phyloP scores from a whole-genome alignment of 257 asterid species.

The Solanum boliviense region DNA sequence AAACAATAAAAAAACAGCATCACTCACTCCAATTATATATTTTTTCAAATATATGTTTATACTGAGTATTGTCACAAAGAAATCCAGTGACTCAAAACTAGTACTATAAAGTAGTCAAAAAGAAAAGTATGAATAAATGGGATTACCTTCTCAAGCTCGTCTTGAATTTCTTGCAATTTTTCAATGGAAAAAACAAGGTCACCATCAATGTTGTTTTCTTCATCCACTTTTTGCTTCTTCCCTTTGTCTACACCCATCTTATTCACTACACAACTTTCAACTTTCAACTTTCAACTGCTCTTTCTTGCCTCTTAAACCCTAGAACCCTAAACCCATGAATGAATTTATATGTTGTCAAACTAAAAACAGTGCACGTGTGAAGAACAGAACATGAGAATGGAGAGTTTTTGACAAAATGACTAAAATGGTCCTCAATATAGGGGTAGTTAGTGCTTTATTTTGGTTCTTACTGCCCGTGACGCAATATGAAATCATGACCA shows the following conservation, averaged over 20 bases:
- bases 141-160: constrained; percentile 54
- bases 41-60: no score
- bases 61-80: neutral
- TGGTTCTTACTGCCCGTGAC: no score
- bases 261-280: neutral
- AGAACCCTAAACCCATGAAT: neutral
- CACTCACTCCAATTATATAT: neutral
- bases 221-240: constrained; percentile 54
- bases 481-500: neutral
- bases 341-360: neutral
- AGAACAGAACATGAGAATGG: neutral
- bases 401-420: neutral
- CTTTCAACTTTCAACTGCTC: no score
- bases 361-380: neutral
- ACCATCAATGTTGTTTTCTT: constrained; percentile 31
- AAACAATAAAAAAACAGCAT: neutral
- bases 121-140: neutral
- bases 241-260: constrained; percentile 28
- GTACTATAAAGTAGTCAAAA: neutral
- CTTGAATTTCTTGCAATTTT: constrained; percentile 61
- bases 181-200: constrained; percentile 44
- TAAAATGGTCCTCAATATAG: neutral
- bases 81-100: neutral
- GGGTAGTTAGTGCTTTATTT: neutral
- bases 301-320: neutral